Evolutionary conservation across 1,139 yeast species (phyloP).

Genomic region (Geotrichum phurueaensis): DNA sequence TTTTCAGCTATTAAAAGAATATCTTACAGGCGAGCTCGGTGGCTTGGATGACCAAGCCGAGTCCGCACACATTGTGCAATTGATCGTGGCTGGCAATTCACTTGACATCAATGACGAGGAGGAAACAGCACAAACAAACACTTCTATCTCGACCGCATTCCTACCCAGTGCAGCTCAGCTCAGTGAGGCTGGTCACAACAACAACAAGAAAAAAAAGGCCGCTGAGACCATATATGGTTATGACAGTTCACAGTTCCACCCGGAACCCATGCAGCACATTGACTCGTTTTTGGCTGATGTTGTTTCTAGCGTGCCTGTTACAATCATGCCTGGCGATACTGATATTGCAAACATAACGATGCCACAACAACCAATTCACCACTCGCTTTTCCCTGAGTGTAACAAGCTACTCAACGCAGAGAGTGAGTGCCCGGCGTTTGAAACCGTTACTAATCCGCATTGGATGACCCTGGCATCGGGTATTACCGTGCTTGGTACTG

Average conservation of each 20-base stretch:
- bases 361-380: conserved; percentile 88
- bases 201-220: conserved; percentile 14
- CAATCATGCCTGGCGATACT: conserved; percentile 73
- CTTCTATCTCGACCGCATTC: conserved; percentile 18
- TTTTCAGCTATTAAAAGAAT: conserved; percentile 62
- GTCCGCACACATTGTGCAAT: conserved; percentile 42
- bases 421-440: conserved; percentile 32
- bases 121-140: conserved; percentile 23
- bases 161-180: conserved; percentile 13
- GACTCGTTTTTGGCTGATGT: conserved; percentile 59
- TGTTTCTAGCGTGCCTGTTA: conserved; percentile 56
- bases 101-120: conserved; percentile 38
- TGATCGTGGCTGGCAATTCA: conserved; percentile 75
- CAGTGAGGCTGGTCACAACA: conserved; percentile 1
- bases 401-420: conserved; percentile 12
- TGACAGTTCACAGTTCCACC: conserved; percentile 24
- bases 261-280: conserved; percentile 37
- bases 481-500: conserved; percentile 56
- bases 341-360: conserved; percentile 81
- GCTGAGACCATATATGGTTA: conserved; percentile 22
- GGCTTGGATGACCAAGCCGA: conserved; percentile 30
- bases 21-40: conserved; percentile 63
- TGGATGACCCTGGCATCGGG: conserved; percentile 54
- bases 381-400: conserved; percentile 56
- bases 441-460: conserved; percentile 66